Evolutionary conservation across 1,284 basidiomycete genomes (phyloP).

Genomic region (Irpex sp.): DNA sequence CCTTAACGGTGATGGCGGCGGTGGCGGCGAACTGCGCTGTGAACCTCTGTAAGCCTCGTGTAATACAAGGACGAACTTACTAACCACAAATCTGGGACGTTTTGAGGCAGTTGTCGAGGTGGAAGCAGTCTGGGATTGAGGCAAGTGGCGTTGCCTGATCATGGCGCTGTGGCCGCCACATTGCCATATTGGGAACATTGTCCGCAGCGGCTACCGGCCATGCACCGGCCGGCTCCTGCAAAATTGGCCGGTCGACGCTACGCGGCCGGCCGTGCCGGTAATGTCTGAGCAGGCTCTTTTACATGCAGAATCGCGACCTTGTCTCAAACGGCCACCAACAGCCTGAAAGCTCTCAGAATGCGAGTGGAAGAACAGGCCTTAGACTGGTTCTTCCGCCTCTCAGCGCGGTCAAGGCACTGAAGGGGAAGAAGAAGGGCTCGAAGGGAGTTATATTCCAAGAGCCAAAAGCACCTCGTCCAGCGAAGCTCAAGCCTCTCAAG

Average conservation of each 20-base stretch:
- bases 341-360: conserved; percentile 18
- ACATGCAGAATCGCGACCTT: conserved; percentile 25
- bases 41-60: not conserved
- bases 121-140: not conserved
- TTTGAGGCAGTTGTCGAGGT: not conserved
- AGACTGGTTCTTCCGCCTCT: conserved; percentile 33
- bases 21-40: not conserved
- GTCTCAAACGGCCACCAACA: conserved; percentile 15
- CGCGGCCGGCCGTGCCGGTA: conserved; percentile 6
- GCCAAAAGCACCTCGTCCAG: conserved; percentile 41
- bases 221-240: not conserved
- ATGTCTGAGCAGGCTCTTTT: conserved; percentile 11
- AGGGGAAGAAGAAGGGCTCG: conserved; percentile 29
- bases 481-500: conserved; percentile 74
- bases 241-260: not conserved
- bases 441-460: conserved; percentile 19
- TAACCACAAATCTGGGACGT: not conserved
- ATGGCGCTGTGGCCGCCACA: not conserved
- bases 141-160: not conserved
- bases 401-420: conserved; percentile 31
- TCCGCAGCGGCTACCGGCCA: not conserved
- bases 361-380: conserved; percentile 24
- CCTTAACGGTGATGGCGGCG: not conserved
- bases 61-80: not conserved
- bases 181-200: not conserved